These are phyloP conservation scores for Pseudocercospora cruenta DNA, from an alignment of 2,329 filamentous ascomycete species.

Conservation along the genomic window DNA sequence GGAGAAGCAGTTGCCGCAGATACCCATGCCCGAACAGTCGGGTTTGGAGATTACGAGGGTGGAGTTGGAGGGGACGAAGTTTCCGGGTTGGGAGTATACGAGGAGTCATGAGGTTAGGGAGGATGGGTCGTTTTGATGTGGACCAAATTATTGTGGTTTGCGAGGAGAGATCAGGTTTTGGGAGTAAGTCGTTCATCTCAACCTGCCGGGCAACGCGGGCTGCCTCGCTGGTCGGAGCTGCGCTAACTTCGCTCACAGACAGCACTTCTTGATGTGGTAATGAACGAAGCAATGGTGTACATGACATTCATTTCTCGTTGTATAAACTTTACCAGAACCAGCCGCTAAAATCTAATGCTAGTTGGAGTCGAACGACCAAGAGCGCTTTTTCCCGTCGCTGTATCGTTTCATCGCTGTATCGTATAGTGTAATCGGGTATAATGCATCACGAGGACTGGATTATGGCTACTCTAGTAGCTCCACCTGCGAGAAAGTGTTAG, in stretches of 20 bases:
- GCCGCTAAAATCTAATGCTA: neutral
- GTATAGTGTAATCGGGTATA: neutral
- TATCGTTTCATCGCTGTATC: slow-evolving; percentile 5
- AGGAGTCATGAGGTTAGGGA: neutral
- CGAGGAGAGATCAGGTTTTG: neutral
- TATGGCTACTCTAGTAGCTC: too few relatives aligned
- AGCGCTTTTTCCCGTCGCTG: neutral
- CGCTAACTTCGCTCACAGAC: neutral
- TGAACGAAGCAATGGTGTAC: neutral
- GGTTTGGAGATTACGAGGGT: neutral
- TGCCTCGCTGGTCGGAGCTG: neutral
- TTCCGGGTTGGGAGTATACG: slow-evolving; percentile 5
- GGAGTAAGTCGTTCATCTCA: neutral
- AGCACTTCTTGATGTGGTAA: neutral
- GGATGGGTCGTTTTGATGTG: neutral
- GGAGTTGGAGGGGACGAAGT: slow-evolving; percentile 1
- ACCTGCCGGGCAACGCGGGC: too few relatives aligned
- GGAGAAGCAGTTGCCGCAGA: neutral
- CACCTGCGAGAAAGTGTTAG: too few relatives aligned
- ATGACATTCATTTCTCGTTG: slow-evolving; percentile 1
- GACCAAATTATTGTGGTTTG: neutral
- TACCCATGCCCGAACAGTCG: neutral
- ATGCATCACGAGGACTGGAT: neutral
- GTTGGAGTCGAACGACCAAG: neutral
- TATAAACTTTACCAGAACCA: neutral